Base-by-base conservation (phyloP, 2,329 filamentous ascomycete species). In the Botrytis galanthina region DNA sequence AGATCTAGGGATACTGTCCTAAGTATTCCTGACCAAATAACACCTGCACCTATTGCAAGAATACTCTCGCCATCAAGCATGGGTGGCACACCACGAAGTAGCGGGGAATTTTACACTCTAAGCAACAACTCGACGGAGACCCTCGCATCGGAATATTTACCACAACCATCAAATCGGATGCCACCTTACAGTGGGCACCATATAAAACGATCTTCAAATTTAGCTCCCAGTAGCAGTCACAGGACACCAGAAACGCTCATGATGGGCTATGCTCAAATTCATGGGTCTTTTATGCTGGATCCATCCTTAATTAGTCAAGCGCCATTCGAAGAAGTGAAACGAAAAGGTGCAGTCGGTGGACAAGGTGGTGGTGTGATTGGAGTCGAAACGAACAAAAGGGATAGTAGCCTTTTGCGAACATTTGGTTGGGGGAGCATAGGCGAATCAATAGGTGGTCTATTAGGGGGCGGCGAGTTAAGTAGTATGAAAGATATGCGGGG, bases 111-210 rank as follows among this genome's bases (percentile, higher is more conserved):
- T 79, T 98, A 97, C 82, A 95, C 95, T 1, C 84, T 95, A 81
- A 98, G 95, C 84, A 98, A 98, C 81, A 92, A 97, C 80, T 98
- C 96, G 10, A 93, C 92, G 26, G 96, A 99, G 82, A 99, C 96
- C 4, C 82, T 98, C 66, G 92, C 92, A 18, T 99, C 96, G 0
- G 96, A 98, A 82, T 97, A 97, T 80, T 88, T 92, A 22, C 85
- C 90, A 29, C 89, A 91, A 57, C 81, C 80, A 18, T 57, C 74
- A 35, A 80, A 61, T 39, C 84, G 86, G 42, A 80, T 83, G 3
- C 84, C 88, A 75, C 79, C 86, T 22, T 84, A 87, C 75, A 79
- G 79, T 42, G 70, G 75, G 18, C 80, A 81, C 12, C 64, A 73
- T 73, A 74, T 75, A 62, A 82, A 86, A 69, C 83, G 85, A 77